Evolutionary conservation across 768 basidiomycete species (phyloP).

Genomic region (Amanita thiersii): DNA sequence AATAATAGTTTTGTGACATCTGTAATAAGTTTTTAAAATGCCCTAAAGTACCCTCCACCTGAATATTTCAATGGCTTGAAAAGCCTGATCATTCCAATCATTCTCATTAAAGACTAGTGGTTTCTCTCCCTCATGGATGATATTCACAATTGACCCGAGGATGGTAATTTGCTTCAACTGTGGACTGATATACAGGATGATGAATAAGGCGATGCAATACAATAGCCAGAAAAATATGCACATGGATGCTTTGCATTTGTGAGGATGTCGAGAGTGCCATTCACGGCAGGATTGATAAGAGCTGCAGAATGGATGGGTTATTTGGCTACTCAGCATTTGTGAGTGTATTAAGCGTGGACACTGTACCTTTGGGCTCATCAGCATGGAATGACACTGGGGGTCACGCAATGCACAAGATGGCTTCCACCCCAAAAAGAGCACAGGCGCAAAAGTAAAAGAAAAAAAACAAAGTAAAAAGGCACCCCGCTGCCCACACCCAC

Average conservation of each 20-base stretch:
- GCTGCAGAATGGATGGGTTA: conserved; percentile 33
- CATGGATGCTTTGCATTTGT: conserved; percentile 50
- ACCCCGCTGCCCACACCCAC: no score
- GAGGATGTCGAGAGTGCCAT: conserved; percentile 60
- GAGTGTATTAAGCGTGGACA: no score
- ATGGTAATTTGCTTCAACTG: conserved; percentile 60
- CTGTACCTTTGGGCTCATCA: conserved; percentile 31
- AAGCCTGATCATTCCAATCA: conserved; percentile 54
- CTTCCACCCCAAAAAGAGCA: conserved; percentile 74
- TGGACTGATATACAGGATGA: conserved; percentile 12
- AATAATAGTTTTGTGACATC: no score
- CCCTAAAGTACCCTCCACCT: conserved; percentile 31
- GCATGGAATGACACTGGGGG: conserved; percentile 45
- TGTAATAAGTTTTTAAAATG: no score
- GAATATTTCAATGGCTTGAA: conserved; percentile 35
- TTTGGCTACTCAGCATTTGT: not conserved
- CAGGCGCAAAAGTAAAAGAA: no score
- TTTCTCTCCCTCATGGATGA: conserved; percentile 21
- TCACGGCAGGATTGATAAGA: conserved; percentile 63
- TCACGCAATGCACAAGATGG: conserved; percentile 62
- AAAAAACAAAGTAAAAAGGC: no score
- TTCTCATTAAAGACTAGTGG: conserved; percentile 33
- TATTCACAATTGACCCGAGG: conserved; percentile 52
- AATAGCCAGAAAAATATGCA: conserved; percentile 1
- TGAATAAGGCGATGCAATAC: not conserved